phyloP scores from a whole-genome alignment of 2,329 filamentous ascomycete species.

The Phyllosticta ampelicida region DNA sequence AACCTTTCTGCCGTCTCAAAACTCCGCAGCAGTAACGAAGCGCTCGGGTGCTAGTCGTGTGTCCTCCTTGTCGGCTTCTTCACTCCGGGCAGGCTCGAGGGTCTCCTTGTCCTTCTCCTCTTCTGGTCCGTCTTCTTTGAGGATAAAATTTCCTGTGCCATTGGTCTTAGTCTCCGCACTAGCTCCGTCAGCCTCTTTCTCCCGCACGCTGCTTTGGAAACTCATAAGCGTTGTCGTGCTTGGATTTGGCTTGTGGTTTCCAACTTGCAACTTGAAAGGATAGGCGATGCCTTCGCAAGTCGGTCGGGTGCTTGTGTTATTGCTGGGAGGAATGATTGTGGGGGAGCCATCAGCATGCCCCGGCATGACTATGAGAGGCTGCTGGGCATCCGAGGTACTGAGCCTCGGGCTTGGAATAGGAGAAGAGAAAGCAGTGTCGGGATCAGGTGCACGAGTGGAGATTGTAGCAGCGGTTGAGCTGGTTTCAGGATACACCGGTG shows the following conservation, averaged over 20 bases:
- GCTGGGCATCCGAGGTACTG: not conserved
- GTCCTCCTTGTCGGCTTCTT: slow-evolving; percentile 2
- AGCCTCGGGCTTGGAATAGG: slow-evolving; percentile 4
- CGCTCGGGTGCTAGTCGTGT: slow-evolving; percentile 37
- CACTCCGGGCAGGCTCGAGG: not conserved
- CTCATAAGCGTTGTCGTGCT: slow-evolving; percentile 6
- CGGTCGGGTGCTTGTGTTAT: slow-evolving; percentile 49
- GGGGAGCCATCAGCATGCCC: slow-evolving; percentile 9
- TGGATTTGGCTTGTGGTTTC: slow-evolving; percentile 7
- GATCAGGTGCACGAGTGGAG: slow-evolving; percentile 6
- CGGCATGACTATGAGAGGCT: slow-evolving; percentile 4
- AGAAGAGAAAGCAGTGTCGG: slow-evolving; percentile 4
- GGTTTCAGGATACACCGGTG: not conserved
- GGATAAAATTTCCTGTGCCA: not conserved
- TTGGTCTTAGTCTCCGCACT: not conserved
- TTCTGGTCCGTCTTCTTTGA: not conserved
- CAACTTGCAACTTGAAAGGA: slow-evolving; percentile 53
- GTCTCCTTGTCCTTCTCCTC: not conserved
- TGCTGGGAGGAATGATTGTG: slow-evolving; percentile 36
- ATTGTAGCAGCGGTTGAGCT: slow-evolving; percentile 4
- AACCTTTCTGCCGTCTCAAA: not conserved
- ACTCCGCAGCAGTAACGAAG: slow-evolving; percentile 43
- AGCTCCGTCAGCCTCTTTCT: not conserved
- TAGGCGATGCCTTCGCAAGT: slow-evolving; percentile 59
- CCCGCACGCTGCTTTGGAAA: slow-evolving; percentile 4